Evolutionary conservation across 257 asterid species (phyloP).

Genomic region (Solanum arcanum): DNA sequence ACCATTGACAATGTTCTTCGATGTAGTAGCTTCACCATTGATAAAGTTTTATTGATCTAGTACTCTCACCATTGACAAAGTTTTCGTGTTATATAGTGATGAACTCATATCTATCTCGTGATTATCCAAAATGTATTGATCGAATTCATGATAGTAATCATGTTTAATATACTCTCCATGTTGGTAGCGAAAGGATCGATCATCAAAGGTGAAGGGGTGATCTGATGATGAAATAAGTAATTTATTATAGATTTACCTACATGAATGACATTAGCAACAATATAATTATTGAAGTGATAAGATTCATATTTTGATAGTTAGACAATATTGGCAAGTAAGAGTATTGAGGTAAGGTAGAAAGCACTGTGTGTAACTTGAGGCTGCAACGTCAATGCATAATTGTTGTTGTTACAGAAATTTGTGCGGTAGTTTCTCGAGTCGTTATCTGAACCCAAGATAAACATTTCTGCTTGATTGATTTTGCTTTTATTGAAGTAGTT

Average conservation of each 20-base stretch:
- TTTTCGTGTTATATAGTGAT: background rate
- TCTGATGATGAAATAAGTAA: no score
- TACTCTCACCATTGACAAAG: background rate
- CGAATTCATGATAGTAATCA: background rate
- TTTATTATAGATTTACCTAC: background rate
- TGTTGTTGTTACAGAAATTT: background rate
- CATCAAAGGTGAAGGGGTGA: background rate
- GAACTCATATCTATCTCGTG: background rate
- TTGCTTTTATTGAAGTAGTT: no score
- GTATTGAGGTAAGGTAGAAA: background rate
- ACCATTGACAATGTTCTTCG: background rate
- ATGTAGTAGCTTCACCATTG: background rate
- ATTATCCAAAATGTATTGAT: background rate
- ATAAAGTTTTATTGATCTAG: background rate
- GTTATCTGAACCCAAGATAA: no score
- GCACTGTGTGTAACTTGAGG: background rate
- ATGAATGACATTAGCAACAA: background rate
- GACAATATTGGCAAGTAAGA: background rate
- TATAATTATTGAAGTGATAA: background rate
- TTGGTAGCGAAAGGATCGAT: background rate
- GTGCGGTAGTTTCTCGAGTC: background rate
- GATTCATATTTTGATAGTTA: background rate
- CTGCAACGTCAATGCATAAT: no score
- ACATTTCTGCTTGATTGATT: no score
- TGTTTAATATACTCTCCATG: background rate